Percentiles rank a stretch among this genome's conserved stretches.
Conservation (phyloP, 805 yeast species). For the Myxozyma melibiosi region DNA sequence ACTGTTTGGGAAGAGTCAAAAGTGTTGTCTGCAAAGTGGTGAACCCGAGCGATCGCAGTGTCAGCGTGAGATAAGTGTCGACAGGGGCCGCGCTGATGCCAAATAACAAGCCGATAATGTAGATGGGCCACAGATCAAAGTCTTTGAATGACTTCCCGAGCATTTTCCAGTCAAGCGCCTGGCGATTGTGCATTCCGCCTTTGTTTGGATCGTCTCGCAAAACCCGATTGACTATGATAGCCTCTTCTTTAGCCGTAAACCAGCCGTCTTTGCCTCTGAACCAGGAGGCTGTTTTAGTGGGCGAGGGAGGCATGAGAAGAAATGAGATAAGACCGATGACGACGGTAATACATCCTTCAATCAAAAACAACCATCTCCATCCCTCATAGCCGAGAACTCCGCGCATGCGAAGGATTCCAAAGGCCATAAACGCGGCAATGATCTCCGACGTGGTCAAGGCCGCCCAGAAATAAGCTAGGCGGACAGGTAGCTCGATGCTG, state of each 20-base stretch:
- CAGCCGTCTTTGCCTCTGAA: conserved; percentile 56
- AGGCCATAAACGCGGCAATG: conserved; percentile 50
- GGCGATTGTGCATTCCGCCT: conserved; percentile 67
- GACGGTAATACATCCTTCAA: conserved; percentile 63
- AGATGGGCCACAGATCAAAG: conserved; percentile 61
- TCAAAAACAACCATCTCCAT: conserved; percentile 65
- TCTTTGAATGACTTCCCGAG: conserved; percentile 50
- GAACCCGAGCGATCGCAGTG: conserved; percentile 54
- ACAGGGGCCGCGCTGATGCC: conserved; percentile 47
- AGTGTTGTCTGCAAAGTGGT: conserved; percentile 56
- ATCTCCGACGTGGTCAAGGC: conserved; percentile 52
- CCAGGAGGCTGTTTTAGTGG: conserved; percentile 55
- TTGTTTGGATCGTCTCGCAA: conserved; percentile 65
- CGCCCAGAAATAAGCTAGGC: conserved; percentile 60
- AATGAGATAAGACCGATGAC: conserved; percentile 53
- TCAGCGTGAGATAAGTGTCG: conserved; percentile 52
- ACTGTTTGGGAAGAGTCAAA: conserved; percentile 53
- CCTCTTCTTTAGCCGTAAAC: conserved; percentile 58
- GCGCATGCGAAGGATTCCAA: conserved; percentile 54
- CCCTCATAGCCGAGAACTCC: conserved; percentile 50
- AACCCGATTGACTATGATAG: conserved; percentile 60
- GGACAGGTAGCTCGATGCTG: conserved; percentile 54
- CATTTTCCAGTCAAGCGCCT: conserved; percentile 50
- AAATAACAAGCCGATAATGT: conserved; percentile 51
- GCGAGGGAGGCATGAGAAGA: conserved; percentile 58